Percentiles rank a stretch among this genome's conserved stretches.
These are phyloP conservation scores for Lentinus tigrinus DNA, from an alignment of 768 basidiomycete species.

Conservation along the genomic window DNA sequence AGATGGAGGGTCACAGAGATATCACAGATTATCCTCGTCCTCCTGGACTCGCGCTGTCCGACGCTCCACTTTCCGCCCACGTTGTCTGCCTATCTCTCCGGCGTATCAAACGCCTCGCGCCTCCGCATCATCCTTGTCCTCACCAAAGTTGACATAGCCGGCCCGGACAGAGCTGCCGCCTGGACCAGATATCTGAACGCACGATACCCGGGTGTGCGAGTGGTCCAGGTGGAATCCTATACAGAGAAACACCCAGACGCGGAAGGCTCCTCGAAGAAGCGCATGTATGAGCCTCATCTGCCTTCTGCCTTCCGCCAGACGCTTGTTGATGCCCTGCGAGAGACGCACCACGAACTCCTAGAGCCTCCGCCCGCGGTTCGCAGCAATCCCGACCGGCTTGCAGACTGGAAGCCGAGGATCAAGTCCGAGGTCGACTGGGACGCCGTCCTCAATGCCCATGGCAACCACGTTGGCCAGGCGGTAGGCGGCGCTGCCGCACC, in stretches of 20 bases:
- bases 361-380: slow-evolving; percentile 62
- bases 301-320: slow-evolving; percentile 61
- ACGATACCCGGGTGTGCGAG: slow-evolving; percentile 50
- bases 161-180: slow-evolving; percentile 55
- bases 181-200: slow-evolving; percentile 65
- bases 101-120: slow-evolving; percentile 21
- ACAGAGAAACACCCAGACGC: slow-evolving; percentile 38
- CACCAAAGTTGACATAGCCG: slow-evolving; percentile 87
- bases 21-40: slow-evolving; percentile 82
- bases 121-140: slow-evolving; percentile 65
- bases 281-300: slow-evolving; percentile 63
- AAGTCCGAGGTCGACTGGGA: slow-evolving; percentile 76
- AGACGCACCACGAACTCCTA: slow-evolving; percentile 65
- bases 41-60: slow-evolving; percentile 89
- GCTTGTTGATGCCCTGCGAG: slow-evolving; percentile 63
- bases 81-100: slow-evolving; percentile 59
- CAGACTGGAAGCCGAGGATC: slow-evolving; percentile 65
- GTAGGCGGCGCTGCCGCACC: slow-evolving; percentile 45
- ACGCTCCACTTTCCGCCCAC: slow-evolving; percentile 84
- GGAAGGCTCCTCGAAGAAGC: slow-evolving; percentile 19
- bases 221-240: slow-evolving; percentile 81
- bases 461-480: slow-evolving; percentile 42
- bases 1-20: slow-evolving; percentile 95
- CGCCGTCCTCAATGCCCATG: slow-evolving; percentile 45
- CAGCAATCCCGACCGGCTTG: slow-evolving; percentile 45